Base-by-base conservation (phyloP, 495 filamentous ascomycete species). In the Neurospora intermedia region DNA sequence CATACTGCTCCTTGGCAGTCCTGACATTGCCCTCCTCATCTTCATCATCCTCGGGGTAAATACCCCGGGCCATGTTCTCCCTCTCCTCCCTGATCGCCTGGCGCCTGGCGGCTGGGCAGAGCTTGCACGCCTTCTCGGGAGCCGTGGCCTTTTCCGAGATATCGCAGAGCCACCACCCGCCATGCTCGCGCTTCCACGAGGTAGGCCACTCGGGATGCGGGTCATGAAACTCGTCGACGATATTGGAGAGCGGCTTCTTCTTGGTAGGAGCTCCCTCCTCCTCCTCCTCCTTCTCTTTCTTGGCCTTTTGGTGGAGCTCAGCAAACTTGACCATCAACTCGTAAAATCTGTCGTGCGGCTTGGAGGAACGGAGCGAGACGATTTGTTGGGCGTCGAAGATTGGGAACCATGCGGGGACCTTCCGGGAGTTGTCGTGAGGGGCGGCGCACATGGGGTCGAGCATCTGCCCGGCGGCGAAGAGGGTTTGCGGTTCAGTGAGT, bases 101-200 rank as follows among this genome's bases (percentile, higher is more conserved):
- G 6, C 35, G 40, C 72, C 69, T 62, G 4, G 76, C 77, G 46
- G 71, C 69, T 6, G 72, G 43, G 72, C 81, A 84, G 2, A 74
- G 23, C 16, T 41, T 70, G 73, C 83, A 86, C 0, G 20, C 59
- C 9, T 69, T 71, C 75, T 86, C 84, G 2, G 76, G 76, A 1
- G 18, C 18, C 43, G 43, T 46, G 8, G 43, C 43, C 0, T 46
- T 3, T 0, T 10, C 43, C 18, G 7, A 9, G 3, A 10, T 10
- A 9, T 4, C 8, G 18, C 84, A 86, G 9, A 74, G 77, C 84
- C 84, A 85, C 80, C 78, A 85, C 0, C 84, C 84, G 5, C 80
- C 81, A 0, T 59, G 10, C 41, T 48, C 38, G 38, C 74, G 77
- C 54, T 75, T 77, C n/a, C 74, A 70, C 2, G 72, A 35, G 16